These are phyloP conservation scores for Cryphonectria carpinicola DNA, from an alignment of 2,329 filamentous ascomycete genomes.

Conservation along the genomic window DNA sequence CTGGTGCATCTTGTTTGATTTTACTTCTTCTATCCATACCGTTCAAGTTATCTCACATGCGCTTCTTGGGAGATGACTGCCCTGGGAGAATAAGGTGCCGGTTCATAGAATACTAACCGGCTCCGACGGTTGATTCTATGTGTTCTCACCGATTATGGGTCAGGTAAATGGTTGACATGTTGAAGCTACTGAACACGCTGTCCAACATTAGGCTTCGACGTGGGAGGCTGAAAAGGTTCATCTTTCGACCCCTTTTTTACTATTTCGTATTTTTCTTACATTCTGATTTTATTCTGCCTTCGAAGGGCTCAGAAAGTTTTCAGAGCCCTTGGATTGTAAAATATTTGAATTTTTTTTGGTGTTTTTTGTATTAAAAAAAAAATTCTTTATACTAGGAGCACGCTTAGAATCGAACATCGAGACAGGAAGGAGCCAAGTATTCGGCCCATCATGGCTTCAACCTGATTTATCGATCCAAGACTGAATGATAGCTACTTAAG, in stretches of 20 bases:
- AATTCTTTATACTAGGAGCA: too few species aligned
- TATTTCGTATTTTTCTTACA: neutral
- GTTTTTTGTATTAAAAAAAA: too few species aligned
- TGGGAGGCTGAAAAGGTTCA: neutral
- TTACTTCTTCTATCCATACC: neutral
- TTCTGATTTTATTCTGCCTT: neutral
- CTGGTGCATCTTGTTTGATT: conserved; percentile 4
- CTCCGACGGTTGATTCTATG: neutral
- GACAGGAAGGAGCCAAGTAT: too few species aligned
- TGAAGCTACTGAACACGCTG: neutral
- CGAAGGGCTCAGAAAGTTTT: too few species aligned
- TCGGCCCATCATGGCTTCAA: too few species aligned
- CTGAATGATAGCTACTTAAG: too few species aligned
- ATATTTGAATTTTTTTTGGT: too few species aligned
- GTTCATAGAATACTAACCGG: neutral
- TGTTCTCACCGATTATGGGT: neutral
- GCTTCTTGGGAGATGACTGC: neutral
- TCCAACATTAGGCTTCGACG: neutral
- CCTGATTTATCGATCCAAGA: too few species aligned
- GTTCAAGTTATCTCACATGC: neutral
- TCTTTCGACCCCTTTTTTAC: neutral
- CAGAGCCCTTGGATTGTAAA: too few species aligned
- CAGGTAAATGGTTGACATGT: neutral
- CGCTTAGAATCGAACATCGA: too few species aligned
- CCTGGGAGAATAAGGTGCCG: neutral